A percentile compares a stretch with the other conserved stretches of the same genome.
Conservation (phyloP, 768 basidiomycete genomes). For the Tylopilus vinaceipallidus region DNA sequence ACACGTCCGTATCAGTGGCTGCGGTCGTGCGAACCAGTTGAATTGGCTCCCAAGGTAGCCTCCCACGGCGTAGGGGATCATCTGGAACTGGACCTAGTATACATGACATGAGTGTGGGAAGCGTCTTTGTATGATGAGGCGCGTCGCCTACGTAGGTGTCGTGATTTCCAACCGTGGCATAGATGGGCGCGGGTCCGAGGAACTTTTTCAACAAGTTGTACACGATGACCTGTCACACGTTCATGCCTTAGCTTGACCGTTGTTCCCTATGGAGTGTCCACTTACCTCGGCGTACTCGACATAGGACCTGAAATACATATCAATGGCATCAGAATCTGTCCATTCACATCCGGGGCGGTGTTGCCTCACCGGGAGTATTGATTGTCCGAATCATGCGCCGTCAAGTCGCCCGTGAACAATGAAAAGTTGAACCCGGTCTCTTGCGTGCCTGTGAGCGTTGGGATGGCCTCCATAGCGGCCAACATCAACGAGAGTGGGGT, state of each 20-base stretch:
- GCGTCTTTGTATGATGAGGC: too few species aligned
- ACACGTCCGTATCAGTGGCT: neutral
- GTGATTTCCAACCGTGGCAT: conserved; percentile 74
- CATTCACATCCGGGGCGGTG: neutral
- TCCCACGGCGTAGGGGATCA: conserved; percentile 37
- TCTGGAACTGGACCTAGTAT: conserved; percentile 26
- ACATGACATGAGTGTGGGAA: too few species aligned
- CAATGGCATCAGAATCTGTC: neutral
- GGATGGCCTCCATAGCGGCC: conserved; percentile 61
- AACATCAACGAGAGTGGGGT: conserved; percentile 54
- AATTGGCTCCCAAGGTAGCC: conserved; percentile 35
- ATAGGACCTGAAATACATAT: conserved; percentile 45
- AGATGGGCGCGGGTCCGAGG: conserved; percentile 61
- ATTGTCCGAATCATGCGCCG: conserved; percentile 65
- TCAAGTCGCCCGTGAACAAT: conserved; percentile 70
- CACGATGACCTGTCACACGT: conserved; percentile 43
- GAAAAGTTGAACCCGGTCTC: conserved; percentile 59
- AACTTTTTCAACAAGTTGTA: conserved; percentile 62
- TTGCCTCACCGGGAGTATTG: conserved; percentile 51
- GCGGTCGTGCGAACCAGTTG: conserved; percentile 35
- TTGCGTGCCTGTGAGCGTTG: conserved; percentile 56
- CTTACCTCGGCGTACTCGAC: conserved; percentile 57
- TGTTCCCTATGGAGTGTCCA: neutral
- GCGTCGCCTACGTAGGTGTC: conserved; percentile 53
- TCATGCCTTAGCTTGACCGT: neutral